Percentiles rank a stretch among this genome's conserved stretches.
phyloP scores from a whole-genome alignment of 2,329 filamentous ascomycete species.

The Fusarium pininemorale region DNA sequence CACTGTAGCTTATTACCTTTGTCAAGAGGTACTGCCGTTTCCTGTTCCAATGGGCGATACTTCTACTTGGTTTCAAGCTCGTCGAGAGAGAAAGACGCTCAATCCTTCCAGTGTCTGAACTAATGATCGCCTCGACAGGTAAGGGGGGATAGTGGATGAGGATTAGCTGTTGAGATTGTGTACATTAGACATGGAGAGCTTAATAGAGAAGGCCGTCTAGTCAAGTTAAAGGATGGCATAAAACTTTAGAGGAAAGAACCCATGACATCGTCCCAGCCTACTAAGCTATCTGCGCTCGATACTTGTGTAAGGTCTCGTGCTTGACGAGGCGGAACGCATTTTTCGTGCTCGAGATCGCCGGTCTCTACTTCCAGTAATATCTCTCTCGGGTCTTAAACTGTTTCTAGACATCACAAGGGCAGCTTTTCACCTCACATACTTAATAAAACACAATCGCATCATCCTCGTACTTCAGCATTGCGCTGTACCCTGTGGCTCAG shows the following conservation, averaged over 20 bases:
- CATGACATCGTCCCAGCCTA: background rate
- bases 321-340: background rate
- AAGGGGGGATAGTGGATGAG: background rate
- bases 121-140: background rate
- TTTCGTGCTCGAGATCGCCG: background rate
- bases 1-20: conserved; percentile 33
- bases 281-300: background rate
- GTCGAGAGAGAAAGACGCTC: conserved; percentile 1
- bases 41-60: conserved; percentile 37
- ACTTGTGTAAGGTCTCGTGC: background rate
- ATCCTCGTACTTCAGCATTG: background rate
- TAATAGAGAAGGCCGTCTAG: background rate
- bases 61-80: conserved; percentile 20
- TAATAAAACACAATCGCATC: background rate
- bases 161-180: background rate
- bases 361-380: background rate
- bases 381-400: background rate
- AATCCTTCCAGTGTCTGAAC: background rate
- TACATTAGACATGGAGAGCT: background rate
- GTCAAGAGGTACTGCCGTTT: conserved; percentile 38
- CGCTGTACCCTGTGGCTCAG: background rate
- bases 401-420: background rate
- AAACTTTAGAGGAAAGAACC: background rate
- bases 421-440: background rate
- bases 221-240: background rate